Base-by-base conservation (phyloP, 2,329 filamentous ascomycete genomes). In the Hymenotorrendiella dingleyae region DNA sequence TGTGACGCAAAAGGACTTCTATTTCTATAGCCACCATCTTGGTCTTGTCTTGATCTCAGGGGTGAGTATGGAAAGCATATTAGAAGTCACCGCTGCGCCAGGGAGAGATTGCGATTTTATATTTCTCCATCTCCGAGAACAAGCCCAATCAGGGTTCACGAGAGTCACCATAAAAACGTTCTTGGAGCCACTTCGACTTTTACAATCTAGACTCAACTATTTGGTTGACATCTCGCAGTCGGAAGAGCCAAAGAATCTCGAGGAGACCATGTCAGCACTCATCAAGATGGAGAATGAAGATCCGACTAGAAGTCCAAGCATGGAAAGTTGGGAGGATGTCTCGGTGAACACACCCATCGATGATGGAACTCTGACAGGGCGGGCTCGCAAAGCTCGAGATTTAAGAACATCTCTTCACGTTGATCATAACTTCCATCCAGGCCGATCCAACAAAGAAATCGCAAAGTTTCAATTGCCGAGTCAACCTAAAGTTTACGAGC, bases 11-110 rank as follows among this genome's bases (percentile, higher is more conserved):
- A 81, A 84, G 48, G 85, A 90, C 51, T 81, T 98, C 62, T 97
- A 94, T 64, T 97, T 98, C 60, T 98, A 96, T 65, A 94, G 90
- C 55, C 86, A 97, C 58, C 86, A 96, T 59, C 81, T 96, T 62
- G 93, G 93, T 5, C 74, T 98, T 5, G 84, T 97, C 1, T 73
- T 95, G 26, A 86, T 91, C 1, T 91, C 89, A 38, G 78, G 78
- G 12, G 78, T 94, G 38, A 80, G 75, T 42, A 71, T 98, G 44
- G 76, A 82, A 42, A 80, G 46, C 23, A 87, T 98, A 43, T 80
- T 80, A 7, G 93, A 97, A 64, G 87, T 97, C 30, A 96, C 88
- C 19, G 86, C 86, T 27, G 88, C 88, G 2, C 84, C 88, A 10
- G 93, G 93, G 16, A 83, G 83, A 60, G 89, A 96, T 56, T 95